Percentiles rank a stretch among this genome's conserved stretches.
These are phyloP conservation scores for Marasmius sp. DNA, from an alignment of 1,284 basidiomycete species.

Conservation along the genomic window DNA sequence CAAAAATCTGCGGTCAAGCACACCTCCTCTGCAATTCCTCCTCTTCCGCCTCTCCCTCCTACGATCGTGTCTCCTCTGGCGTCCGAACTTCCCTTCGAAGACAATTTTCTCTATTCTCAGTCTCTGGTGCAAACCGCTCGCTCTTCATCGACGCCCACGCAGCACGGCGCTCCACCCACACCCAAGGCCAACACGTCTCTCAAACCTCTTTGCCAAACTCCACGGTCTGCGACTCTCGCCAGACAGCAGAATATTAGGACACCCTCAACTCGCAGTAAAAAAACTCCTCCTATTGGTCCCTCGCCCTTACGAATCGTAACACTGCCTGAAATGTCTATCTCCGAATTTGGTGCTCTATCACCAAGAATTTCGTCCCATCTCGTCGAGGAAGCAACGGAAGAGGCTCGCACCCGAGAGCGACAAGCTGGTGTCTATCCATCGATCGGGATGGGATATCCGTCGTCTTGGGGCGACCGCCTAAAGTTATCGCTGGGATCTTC, in stretches of 20 bases:
- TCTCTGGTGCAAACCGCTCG: conserved; percentile 9
- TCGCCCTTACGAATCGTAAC: conserved; percentile 45
- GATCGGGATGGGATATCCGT: conserved; percentile 16
- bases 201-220: background rate
- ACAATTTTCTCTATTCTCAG: background rate
- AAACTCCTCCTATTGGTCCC: conserved; percentile 38
- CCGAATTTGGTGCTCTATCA: background rate
- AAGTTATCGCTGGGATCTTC: background rate
- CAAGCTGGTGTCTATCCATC: conserved; percentile 3
- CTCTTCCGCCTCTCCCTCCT: conserved; percentile 20
- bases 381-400: background rate
- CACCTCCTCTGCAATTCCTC: conserved; percentile 6
- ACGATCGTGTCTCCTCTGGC: conserved; percentile 11
- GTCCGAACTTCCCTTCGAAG: background rate
- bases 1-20: background rate
- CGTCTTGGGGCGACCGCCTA: conserved; percentile 3
- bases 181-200: background rate
- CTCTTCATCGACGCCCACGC: conserved; percentile 31
- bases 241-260: conserved; percentile 14
- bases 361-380: background rate
- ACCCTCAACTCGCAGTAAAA: conserved; percentile 24
- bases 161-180: conserved; percentile 1
- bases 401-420: background rate
- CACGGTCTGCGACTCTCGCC: conserved; percentile 4
- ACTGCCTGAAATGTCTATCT: conserved; percentile 29